Conservation (phyloP, 73 alveolate species). For the Tetrahymena malaccensis region DNA sequence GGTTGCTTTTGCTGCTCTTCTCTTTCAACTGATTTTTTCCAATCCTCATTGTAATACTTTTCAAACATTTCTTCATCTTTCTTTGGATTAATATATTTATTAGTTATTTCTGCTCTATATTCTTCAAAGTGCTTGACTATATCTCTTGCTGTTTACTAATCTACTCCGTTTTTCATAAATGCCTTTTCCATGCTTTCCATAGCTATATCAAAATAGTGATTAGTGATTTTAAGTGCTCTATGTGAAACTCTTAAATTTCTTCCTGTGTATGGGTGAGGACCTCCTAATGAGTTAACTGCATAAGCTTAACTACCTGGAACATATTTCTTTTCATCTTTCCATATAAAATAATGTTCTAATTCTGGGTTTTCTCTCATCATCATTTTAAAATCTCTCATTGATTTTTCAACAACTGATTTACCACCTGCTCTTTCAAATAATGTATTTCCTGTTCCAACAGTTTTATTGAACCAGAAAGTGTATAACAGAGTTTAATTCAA, state of each 20-base stretch:
- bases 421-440: background rate
- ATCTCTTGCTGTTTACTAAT: background rate
- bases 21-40: background rate
- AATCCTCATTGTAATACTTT: background rate
- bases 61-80: background rate
- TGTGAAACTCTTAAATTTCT: background rate
- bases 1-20: background rate
- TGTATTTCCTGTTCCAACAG: background rate
- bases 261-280: background rate
- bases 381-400: background rate
- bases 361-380: background rate
- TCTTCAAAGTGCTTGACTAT: background rate
- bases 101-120: background rate
- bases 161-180: background rate
- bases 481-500: background rate
- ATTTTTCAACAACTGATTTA: background rate
- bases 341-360: background rate
- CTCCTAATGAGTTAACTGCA: background rate
- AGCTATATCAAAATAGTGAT: background rate
- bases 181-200: background rate
- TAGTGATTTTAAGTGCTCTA: background rate
- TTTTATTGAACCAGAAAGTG: background rate
- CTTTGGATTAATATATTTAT: background rate
- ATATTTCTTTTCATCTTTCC: background rate
- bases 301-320: background rate